phyloP scores from a whole-genome alignment of 1,284 basidiomycete genomes.

The Bondarzewia mesenterica region DNA sequence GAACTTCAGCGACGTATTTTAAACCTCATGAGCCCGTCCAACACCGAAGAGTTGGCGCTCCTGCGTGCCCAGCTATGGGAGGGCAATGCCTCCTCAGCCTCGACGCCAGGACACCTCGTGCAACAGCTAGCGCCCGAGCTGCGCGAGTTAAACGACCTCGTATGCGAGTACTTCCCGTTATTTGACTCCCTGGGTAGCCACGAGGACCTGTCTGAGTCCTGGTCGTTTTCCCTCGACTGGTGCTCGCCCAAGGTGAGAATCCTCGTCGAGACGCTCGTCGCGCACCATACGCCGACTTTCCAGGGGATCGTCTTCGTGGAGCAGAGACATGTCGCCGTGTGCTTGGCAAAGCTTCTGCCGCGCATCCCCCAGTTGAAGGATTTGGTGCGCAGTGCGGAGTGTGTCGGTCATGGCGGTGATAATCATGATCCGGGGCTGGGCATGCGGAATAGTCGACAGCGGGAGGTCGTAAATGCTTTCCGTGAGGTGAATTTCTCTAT shows the following conservation, averaged over 20 bases:
- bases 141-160: conserved; percentile 25
- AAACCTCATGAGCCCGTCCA: conserved; percentile 27
- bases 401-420: conserved; percentile 60
- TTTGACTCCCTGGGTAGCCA: conserved; percentile 30
- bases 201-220: conserved; percentile 32
- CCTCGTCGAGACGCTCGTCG: conserved; percentile 53
- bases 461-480: conserved; percentile 56
- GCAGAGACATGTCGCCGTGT: conserved; percentile 70
- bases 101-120: background rate
- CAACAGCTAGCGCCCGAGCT: conserved; percentile 5
- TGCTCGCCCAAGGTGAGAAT: conserved; percentile 64
- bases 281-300: conserved; percentile 46
- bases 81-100: background rate
- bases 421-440: conserved; percentile 35
- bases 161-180: conserved; percentile 42
- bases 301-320: conserved; percentile 82
- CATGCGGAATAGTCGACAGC: conserved; percentile 45
- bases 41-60: conserved; percentile 34
- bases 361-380: conserved; percentile 47
- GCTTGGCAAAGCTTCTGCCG: conserved; percentile 56
- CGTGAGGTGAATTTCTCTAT: conserved; percentile 25
- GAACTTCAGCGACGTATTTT: conserved; percentile 46
- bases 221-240: conserved; percentile 38
- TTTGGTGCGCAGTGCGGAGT: conserved; percentile 50
- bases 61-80: conserved; percentile 9